phyloP scores from a whole-genome alignment of 257 asterid genomes.

The Striga asiatica region DNA sequence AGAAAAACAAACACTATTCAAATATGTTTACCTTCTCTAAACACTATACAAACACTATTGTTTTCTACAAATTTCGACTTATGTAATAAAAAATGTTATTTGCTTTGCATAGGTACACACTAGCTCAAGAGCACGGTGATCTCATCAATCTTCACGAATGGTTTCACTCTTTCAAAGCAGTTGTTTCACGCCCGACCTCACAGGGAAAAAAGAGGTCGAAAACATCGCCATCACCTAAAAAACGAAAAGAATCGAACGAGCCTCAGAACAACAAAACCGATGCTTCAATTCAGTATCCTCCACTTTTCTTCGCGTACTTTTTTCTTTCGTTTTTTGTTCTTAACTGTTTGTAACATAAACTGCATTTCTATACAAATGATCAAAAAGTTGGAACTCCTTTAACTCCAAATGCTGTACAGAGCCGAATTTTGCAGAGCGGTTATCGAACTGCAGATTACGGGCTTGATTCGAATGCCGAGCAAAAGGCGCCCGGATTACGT shows the following conservation, averaged over 20 bases:
- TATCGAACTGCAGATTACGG: constrained; percentile 76
- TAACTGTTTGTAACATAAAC: neutral
- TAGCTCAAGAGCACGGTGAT: constrained; percentile 94
- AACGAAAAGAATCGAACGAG: constrained; percentile 29
- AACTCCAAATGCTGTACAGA: constrained; percentile 35
- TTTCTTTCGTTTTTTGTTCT: neutral
- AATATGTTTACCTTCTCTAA: neutral
- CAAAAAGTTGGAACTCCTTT: constrained; percentile 27
- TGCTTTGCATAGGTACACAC: constrained; percentile 48
- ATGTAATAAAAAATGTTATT: neutral
- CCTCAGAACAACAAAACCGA: constrained; percentile 35
- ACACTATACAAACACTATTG: too few relatives aligned
- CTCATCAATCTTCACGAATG: constrained; percentile 90
- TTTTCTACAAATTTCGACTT: neutral
- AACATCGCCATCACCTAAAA: constrained; percentile 61
- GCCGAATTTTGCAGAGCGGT: constrained; percentile 92
- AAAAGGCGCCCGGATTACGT: constrained; percentile 91
- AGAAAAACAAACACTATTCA: too few relatives aligned
- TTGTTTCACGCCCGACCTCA: constrained; percentile 26
- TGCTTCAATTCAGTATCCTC: constrained; percentile 81
- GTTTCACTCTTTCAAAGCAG: constrained; percentile 72
- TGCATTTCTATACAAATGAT: too few relatives aligned
- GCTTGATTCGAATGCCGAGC: constrained; percentile 86
- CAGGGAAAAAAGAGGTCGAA: constrained; percentile 39
- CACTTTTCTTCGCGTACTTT: neutral